Conservation (phyloP, 345 rosid species). For the Angophora floribunda region DNA sequence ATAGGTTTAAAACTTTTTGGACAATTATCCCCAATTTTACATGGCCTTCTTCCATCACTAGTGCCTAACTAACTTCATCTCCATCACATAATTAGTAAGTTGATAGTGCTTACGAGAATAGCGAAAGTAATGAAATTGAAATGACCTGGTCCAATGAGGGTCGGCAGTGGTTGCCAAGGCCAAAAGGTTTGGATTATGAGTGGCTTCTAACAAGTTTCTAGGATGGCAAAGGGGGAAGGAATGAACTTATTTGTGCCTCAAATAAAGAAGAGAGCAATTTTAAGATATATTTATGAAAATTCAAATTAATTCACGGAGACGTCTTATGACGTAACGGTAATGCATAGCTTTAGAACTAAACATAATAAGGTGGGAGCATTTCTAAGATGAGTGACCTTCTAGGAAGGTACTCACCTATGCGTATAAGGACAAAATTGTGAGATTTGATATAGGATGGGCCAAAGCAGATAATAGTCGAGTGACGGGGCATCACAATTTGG, state of each 20-base stretch:
- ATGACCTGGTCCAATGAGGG: background rate
- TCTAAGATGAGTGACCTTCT: background rate
- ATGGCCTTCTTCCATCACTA: background rate
- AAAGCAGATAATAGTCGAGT: background rate
- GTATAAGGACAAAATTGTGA: no score
- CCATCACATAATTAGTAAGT: background rate
- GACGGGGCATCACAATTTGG: no score
- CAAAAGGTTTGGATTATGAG: no score
- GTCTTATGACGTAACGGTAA: no score
- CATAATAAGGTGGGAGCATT: background rate
- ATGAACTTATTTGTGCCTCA: background rate
- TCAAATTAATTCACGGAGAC: background rate
- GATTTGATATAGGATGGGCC: accelerated
- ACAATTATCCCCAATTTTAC: background rate
- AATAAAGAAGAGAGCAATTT: background rate
- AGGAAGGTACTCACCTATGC: background rate
- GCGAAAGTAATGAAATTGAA: background rate
- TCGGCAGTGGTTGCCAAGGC: background rate
- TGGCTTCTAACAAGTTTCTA: no score
- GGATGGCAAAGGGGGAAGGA: background rate
- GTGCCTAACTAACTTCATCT: background rate
- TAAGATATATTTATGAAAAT: background rate
- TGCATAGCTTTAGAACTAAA: no score
- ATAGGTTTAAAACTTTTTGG: background rate
- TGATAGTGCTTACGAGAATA: background rate